phyloP scores from a whole-genome alignment of 2,329 filamentous ascomycete species.

The Diaporthe sp. region DNA sequence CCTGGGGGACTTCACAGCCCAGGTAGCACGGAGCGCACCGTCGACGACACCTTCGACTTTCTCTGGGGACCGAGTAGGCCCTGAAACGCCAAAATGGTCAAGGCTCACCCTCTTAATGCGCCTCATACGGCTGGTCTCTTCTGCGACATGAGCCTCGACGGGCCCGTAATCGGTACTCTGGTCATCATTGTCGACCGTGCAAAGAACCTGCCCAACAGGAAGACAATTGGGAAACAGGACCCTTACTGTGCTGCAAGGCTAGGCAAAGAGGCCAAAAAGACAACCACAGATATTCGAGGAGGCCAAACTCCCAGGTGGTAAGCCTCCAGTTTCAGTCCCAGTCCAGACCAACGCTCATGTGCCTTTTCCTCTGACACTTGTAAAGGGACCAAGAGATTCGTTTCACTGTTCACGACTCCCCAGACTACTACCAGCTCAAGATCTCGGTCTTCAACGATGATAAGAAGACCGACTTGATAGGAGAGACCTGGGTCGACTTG shows the following conservation, averaged over 20 bases:
- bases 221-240: conserved; percentile 98
- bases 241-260: conserved; percentile 94
- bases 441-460: conserved; percentile 98
- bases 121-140: conserved; percentile 93
- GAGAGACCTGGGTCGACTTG: conserved; percentile 90
- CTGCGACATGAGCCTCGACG: conserved; percentile 92
- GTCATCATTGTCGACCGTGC: conserved; percentile 93
- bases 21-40: conserved; percentile 22
- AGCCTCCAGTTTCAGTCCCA: conserved; percentile 41
- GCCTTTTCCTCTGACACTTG: conserved; percentile 8
- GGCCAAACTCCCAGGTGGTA: conserved; percentile 97
- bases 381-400: conserved; percentile 95
- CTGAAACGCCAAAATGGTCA: conserved; percentile 56
- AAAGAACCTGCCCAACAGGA: conserved; percentile 96
- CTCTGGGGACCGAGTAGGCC: neutral
- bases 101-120: conserved; percentile 66
- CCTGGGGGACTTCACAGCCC: conserved; percentile 8
- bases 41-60: conserved; percentile 2
- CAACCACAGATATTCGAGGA: conserved; percentile 90
- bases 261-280: conserved; percentile 98
- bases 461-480: conserved; percentile 96
- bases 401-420: conserved; percentile 94
- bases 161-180: conserved; percentile 91
- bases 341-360: neutral
- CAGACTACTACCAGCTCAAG: conserved; percentile 96